Percentiles rank a stretch among this genome's conserved stretches.
phyloP scores from a whole-genome alignment of 805 yeast species.

The Tetrapisispora fleetii region DNA sequence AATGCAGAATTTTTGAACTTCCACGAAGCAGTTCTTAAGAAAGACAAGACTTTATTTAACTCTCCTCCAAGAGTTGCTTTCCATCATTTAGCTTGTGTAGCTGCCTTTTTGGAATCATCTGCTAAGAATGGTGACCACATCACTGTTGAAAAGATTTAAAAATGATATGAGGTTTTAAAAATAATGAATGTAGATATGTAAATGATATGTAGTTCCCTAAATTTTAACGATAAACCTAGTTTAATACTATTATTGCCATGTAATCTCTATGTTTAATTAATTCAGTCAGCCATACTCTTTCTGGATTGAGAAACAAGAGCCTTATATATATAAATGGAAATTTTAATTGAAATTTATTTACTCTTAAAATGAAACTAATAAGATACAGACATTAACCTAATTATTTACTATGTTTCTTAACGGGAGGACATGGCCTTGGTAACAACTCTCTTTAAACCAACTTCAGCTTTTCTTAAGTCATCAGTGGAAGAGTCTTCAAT shows the following conservation, averaged over 20 bases:
- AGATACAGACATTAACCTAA: not conserved
- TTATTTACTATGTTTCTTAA: slow-evolving; percentile 35
- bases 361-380: not conserved
- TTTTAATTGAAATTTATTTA: not conserved
- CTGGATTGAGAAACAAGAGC: no score
- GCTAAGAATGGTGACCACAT: slow-evolving; percentile 42
- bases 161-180: not conserved
- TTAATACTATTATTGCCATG: not conserved
- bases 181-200: not conserved
- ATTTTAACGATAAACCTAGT: not conserved
- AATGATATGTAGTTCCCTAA: not conserved
- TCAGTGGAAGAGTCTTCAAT: slow-evolving; percentile 94
- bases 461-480: slow-evolving; percentile 98
- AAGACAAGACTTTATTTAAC: slow-evolving; percentile 48
- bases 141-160: slow-evolving; percentile 30
- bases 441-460: slow-evolving; percentile 97
- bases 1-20: slow-evolving; percentile 46
- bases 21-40: slow-evolving; percentile 47
- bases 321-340: not conserved
- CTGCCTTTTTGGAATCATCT: slow-evolving; percentile 72
- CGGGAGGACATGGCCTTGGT: slow-evolving; percentile 99
- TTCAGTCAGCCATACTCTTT: no score
- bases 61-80: slow-evolving; percentile 71
- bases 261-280: not conserved
- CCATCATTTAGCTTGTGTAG: slow-evolving; percentile 88